Conservation (phyloP, 2,329 filamentous ascomycete genomes). For the Ceratocystis lukuohia region DNA sequence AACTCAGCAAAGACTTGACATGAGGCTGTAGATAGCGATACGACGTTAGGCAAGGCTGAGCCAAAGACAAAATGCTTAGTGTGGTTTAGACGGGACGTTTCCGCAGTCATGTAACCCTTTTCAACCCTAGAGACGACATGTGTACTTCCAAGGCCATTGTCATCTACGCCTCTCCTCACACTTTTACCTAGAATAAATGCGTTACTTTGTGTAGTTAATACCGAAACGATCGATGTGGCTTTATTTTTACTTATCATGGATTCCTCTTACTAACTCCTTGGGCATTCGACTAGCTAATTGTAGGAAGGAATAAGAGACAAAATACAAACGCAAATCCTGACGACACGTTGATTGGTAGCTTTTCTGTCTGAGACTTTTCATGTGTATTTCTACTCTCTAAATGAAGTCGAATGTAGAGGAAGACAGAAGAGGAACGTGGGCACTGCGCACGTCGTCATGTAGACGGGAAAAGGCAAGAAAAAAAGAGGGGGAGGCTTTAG, state of each 20-base stretch:
- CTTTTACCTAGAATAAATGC: no score
- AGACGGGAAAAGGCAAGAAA: not conserved
- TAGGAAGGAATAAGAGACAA: not conserved
- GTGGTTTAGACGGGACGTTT: not conserved
- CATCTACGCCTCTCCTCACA: not conserved
- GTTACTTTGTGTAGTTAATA: no score
- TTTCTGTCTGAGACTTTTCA: not conserved
- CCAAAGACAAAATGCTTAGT: not conserved
- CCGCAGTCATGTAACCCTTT: not conserved
- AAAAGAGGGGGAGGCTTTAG: not conserved
- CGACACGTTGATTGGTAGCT: not conserved
- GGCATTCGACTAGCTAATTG: not conserved
- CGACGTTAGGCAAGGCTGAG: slow-evolving; percentile 5
- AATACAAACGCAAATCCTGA: not conserved
- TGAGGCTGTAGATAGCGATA: not conserved
- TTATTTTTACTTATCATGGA: no score
- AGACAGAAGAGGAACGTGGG: not conserved
- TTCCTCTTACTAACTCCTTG: no score
- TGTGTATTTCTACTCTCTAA: no score
- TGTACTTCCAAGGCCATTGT: not conserved
- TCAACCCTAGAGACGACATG: not conserved
- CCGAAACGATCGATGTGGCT: no score
- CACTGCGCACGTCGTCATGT: no score
- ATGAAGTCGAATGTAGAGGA: not conserved
- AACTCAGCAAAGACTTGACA: not conserved